These are phyloP conservation scores for Harringtonia aguacate DNA, from an alignment of 2,329 filamentous ascomycete genomes.

Conservation along the genomic window DNA sequence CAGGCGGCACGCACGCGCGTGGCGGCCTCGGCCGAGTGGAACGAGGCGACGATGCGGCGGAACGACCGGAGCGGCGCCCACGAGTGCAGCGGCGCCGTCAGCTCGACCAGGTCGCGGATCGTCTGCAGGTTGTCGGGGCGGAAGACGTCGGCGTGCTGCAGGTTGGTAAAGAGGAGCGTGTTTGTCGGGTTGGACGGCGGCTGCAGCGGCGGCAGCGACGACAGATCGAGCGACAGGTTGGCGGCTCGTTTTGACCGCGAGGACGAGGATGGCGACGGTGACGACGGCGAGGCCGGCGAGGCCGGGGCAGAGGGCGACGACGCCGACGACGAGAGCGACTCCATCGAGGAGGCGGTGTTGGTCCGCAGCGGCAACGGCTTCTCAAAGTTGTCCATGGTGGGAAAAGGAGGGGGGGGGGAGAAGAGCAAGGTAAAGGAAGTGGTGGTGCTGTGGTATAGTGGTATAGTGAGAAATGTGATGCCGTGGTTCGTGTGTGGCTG, in stretches of 20 bases:
- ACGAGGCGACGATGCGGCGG: conserved; percentile 70
- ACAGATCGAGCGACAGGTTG: conserved; percentile 60
- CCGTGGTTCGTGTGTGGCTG: too few species aligned
- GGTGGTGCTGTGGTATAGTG: too few species aligned
- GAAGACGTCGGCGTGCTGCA: conserved; percentile 64
- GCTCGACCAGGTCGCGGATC: conserved; percentile 59
- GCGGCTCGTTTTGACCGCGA: conserved; percentile 18
- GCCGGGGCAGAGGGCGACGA: background rate
- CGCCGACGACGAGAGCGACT: too few species aligned
- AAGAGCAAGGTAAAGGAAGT: too few species aligned
- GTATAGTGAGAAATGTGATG: too few species aligned
- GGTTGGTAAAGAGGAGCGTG: conserved; percentile 76
- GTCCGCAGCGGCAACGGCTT: too few species aligned
- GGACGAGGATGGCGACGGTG: background rate
- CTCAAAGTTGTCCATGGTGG: too few species aligned
- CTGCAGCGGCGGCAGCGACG: conserved; percentile 38
- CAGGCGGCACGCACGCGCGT: conserved; percentile 61
- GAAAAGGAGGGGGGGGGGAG: too few species aligned
- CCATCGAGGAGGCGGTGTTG: too few species aligned
- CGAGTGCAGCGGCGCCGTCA: conserved; percentile 61
- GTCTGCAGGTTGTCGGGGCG: conserved; percentile 60
- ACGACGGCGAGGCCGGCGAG: background rate
- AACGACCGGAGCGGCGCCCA: conserved; percentile 77
- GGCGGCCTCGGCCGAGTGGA: conserved; percentile 59
- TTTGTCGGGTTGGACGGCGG: conserved; percentile 70